Conservation (phyloP, 1,139 yeast genomes). For the Maudiozyma humilis region DNA sequence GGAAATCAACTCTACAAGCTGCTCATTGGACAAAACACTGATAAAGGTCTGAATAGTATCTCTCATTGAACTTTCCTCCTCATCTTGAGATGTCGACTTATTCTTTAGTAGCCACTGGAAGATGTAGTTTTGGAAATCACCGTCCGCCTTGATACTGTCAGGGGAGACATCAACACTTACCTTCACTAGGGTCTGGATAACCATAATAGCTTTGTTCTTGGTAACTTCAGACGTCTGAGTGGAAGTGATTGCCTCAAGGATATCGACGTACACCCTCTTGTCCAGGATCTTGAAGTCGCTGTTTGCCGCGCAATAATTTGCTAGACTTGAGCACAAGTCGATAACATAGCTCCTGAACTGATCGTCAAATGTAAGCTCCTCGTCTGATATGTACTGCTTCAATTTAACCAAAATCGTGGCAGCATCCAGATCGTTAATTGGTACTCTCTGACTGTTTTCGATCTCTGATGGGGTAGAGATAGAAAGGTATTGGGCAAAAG, state of each 20-base stretch:
- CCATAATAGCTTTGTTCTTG: background rate
- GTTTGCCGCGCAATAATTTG: conserved; percentile 9
- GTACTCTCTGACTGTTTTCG: conserved; percentile 29
- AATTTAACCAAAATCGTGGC: conserved; percentile 39
- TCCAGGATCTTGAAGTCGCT: conserved; percentile 6
- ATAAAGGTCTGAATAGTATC: background rate
- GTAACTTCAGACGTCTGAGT: background rate
- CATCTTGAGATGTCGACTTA: background rate
- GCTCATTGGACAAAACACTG: background rate
- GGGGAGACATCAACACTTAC: background rate
- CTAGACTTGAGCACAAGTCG: conserved; percentile 11
- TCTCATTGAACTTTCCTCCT: background rate
- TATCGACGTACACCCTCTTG: conserved; percentile 4
- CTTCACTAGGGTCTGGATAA: background rate
- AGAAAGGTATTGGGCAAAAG: conserved; percentile 29
- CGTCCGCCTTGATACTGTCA: background rate
- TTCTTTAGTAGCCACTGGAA: conserved; percentile 10
- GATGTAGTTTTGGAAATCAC: conserved; percentile 9
- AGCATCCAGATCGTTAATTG: conserved; percentile 42
- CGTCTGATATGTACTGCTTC: conserved; percentile 27
- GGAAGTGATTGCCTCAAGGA: conserved; percentile 5
- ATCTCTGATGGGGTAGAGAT: conserved; percentile 20
- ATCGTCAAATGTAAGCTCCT: conserved; percentile 10
- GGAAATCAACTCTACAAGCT: background rate
- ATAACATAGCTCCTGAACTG: conserved; percentile 11